Evolutionary conservation across 2,329 filamentous ascomycete species (phyloP), one percentile per base, ranked within the genome.

Genomic region (Xylariomycetidae sp.): DNA sequence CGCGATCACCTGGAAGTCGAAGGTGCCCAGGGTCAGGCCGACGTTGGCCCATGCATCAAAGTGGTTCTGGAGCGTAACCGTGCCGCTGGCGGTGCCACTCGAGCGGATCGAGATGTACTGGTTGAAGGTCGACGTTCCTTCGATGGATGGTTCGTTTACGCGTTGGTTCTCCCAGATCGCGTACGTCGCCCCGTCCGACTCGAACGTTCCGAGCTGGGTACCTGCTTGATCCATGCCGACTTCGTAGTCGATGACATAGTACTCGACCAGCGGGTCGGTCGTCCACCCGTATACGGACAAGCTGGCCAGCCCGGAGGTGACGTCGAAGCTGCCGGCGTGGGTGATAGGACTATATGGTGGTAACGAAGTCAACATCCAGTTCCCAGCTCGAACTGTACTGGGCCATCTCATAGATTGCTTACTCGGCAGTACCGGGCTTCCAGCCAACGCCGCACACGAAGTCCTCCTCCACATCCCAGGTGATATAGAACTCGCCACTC

Each of bases 51-150:
- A 57, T 4, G 47, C 48, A 13, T 49, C 45, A 44, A 53, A 52
- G 42, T 57, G 52, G 39, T 53, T 50, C 6, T 31, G 40, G 7
- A 41, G 44, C 12, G 46, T 54, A 27, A 56, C 46, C 29, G 35
- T 41, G 6, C 38, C 38, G n/a, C 60, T 57, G 19, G 58, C 56
- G 25, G 65, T 58, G 59, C 72, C 66, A 29, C 32, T 48, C 36
- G 54, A 49, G 34, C 70, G 61, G 13, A 76, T 61, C 16, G 61
- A 66, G 62, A 63, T 68, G 55, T 59, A 70, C 54, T 70, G 67
- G 43, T 61, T 50, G 48, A 71, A 70, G 36, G 63, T 70, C 30
- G 49, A 42, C 13, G 63, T 67, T 36, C 64, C 65, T 39, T 61
- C 44, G 36, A 68, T 67, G 32, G 56, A 61, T 13, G 65, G 64